Percentiles rank a stretch among this genome's conserved stretches.
Conservation (phyloP, 2,329 filamentous ascomycete genomes). For the Pseudomassariella vexata region DNA sequence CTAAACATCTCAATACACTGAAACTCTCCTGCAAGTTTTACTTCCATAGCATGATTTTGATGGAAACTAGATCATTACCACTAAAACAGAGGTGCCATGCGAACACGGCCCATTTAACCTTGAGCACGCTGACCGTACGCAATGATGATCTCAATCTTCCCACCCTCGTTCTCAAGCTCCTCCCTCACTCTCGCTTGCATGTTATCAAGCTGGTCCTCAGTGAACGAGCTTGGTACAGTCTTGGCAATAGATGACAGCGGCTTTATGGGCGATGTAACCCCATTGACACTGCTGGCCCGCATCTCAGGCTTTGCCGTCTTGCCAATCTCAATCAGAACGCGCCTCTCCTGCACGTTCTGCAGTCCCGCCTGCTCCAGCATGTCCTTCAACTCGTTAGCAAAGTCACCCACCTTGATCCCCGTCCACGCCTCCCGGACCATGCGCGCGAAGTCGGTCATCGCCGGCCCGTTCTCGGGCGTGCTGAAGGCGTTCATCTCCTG, state of each 20-base stretch:
- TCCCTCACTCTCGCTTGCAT: no score
- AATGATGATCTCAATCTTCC: no score
- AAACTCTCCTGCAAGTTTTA: no score
- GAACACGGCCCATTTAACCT: no score
- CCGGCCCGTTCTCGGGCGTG: conserved; percentile 1
- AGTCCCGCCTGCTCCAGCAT: conserved; percentile 1
- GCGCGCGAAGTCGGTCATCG: neutral
- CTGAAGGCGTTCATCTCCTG: conserved; percentile 1
- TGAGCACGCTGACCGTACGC: no score
- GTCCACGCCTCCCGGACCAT: neutral
- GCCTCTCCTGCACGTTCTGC: conserved; percentile 1
- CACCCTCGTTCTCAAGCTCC: no score
- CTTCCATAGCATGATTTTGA: no score
- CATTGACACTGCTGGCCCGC: neutral
- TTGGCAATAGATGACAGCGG: neutral
- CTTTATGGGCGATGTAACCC: neutral
- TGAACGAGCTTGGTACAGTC: neutral
- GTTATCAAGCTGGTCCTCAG: conserved; percentile 1
- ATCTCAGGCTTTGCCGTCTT: conserved; percentile 1
- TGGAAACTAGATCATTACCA: no score
- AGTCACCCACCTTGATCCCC: conserved; percentile 1
- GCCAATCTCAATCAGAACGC: neutral
- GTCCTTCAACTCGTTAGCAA: neutral
- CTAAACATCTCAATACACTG: no score
- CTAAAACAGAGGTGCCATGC: no score